Base-by-base conservation (phyloP, 352 stramenopile species). In the Phytophthora hybrid region DNA sequence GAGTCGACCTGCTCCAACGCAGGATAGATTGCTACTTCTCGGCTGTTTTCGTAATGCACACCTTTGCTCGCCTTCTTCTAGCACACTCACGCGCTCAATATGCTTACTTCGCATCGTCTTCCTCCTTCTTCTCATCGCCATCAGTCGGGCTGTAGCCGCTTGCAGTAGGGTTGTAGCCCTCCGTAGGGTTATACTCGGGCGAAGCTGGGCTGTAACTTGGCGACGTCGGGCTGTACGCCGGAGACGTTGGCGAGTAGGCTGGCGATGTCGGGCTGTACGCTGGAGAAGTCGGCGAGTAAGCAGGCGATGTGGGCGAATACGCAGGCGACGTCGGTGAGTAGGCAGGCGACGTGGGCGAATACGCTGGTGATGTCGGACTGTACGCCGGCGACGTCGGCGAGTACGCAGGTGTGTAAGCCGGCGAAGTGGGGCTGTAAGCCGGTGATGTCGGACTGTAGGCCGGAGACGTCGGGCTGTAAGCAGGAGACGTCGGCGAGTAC, bases 331-430 rank as follows among this genome's bases (percentile, higher is more conserved):
- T 93, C 44, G 87, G 87, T n/a, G 66, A 79, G 62, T 95, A 92
- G 23, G 83, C 86, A 11, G 86, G 87, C 23, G 78, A 88, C 31
- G 88, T 94, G 23, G 89, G 89, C 6, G 67, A 83, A 76, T 92
- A 94, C 5, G 84, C 83, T 18, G 82, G 83, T 58, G 88, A 88
- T 29, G 86, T 93, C 31, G 88, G 88, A 6, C 68, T 79, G 66
- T 91, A 92, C 7, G 85, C 84, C 29, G 85, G 85, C 0, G 72
- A 84, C 53, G 89, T 89, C 34, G 86, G 90, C 47, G 63, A 87
- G 74, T 91, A 89, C 14, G 91, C 92, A 19, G 94, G 91, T 7
- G 63, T 87, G 73, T 98, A 98, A 0, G 92, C 93, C n/a, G 96
- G 95, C 44, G 73, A 85, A 18, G 85, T 92, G n/a, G 83, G 83